These are phyloP conservation scores for Metschnikowia sp. DNA, from an alignment of 805 yeast genomes.

Conservation along the genomic window DNA sequence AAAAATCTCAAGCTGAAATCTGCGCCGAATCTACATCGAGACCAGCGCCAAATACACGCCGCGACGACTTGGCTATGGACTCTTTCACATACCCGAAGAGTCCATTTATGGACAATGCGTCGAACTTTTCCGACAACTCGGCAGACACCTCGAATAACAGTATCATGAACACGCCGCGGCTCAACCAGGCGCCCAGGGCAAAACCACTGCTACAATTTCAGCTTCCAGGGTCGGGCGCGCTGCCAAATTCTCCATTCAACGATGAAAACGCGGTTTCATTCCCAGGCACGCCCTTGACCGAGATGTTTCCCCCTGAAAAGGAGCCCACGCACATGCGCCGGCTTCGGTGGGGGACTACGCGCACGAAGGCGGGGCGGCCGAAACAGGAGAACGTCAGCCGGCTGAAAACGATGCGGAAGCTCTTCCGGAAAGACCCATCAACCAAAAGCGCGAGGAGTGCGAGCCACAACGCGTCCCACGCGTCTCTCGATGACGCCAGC, in stretches of 20 bases:
- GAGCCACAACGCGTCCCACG: slow-evolving; percentile 13
- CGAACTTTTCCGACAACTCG: slow-evolving; percentile 11
- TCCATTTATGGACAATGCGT: slow-evolving; percentile 15
- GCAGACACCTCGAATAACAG: slow-evolving; percentile 6
- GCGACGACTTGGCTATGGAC: slow-evolving; percentile 10
- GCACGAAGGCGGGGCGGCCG: slow-evolving; percentile 71
- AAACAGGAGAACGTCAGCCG: slow-evolving; percentile 44
- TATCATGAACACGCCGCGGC: slow-evolving; percentile 19
- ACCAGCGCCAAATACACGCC: no score
- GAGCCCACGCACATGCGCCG: slow-evolving; percentile 59
- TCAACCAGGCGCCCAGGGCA: slow-evolving; percentile 9
- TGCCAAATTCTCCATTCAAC: slow-evolving; percentile 27
- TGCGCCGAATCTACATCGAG: neutral
- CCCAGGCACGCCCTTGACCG: slow-evolving; percentile 14
- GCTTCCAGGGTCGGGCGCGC: slow-evolving; percentile 19
- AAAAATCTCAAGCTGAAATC: neutral
- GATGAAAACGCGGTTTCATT: slow-evolving; percentile 2
- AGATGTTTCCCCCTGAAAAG: slow-evolving; percentile 11
- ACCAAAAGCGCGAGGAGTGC: neutral
- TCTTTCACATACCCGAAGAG: slow-evolving; percentile 16
- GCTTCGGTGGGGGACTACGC: slow-evolving; percentile 88
- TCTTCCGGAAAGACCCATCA: slow-evolving; percentile 23
- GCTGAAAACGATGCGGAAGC: slow-evolving; percentile 55
- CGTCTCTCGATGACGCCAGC: neutral
- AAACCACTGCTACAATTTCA: slow-evolving; percentile 31